Evolutionary conservation across 2,329 filamentous ascomycete species (phyloP).

Genomic region (Lasiodiplodia theobromae): DNA sequence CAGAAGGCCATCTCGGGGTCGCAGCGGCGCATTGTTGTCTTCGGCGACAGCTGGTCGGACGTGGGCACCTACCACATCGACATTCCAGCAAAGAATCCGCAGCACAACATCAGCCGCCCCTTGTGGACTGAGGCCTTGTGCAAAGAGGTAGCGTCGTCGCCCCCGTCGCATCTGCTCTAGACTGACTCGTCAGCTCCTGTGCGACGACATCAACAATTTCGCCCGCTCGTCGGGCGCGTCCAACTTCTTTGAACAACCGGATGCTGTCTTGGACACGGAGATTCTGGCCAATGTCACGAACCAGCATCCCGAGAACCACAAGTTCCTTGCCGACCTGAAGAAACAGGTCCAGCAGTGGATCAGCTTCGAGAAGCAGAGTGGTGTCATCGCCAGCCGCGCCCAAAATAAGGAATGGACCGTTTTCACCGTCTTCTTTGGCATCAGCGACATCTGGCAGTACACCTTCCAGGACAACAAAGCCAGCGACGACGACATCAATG

Average conservation of each 20-base stretch:
- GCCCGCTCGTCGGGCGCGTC: slow-evolving; percentile 41
- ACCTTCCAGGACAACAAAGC: slow-evolving; percentile 38
- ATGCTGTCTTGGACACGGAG: slow-evolving; percentile 42
- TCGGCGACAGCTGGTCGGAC: slow-evolving; percentile 50
- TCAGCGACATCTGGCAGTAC: slow-evolving; percentile 47
- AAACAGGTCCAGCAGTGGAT: slow-evolving; percentile 48
- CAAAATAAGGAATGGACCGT: slow-evolving; percentile 41
- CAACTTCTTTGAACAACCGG: slow-evolving; percentile 34
- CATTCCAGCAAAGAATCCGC: slow-evolving; percentile 38
- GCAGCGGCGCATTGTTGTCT: slow-evolving; percentile 45
- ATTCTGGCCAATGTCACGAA: slow-evolving; percentile 40
- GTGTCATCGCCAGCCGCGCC: slow-evolving; percentile 36
- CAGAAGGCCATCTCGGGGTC: slow-evolving; percentile 40
- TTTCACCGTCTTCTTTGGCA: slow-evolving; percentile 47
- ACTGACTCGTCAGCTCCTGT: slow-evolving; percentile 40
- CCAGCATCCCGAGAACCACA: slow-evolving; percentile 32
- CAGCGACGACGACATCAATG: slow-evolving; percentile 42
- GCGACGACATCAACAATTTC: slow-evolving; percentile 47
- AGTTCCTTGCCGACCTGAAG: slow-evolving; percentile 43
- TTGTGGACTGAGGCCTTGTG: slow-evolving; percentile 48
- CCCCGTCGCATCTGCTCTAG: slow-evolving; percentile 8
- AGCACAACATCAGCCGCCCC: slow-evolving; percentile 41
- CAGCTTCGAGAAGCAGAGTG: slow-evolving; percentile 38
- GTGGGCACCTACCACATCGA: slow-evolving; percentile 44
- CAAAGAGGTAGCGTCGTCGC: slow-evolving; percentile 40